These are phyloP conservation scores for Stipa capillata DNA, from an alignment of 176 grass and related monocot genomes.

Conservation along the genomic window DNA sequence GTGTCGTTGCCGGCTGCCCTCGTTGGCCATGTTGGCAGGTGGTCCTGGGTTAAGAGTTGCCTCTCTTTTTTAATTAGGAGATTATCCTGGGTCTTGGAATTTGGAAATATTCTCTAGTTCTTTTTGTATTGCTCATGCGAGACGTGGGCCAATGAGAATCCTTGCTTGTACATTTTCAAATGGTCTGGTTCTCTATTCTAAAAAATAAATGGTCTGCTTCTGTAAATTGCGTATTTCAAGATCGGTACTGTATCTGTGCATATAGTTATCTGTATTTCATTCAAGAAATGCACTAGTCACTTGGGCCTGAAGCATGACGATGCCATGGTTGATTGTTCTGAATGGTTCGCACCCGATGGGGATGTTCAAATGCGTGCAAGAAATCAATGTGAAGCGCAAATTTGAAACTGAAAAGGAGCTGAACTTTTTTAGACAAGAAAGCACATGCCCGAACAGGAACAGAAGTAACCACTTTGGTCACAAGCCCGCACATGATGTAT, in stretches of 20 bases:
- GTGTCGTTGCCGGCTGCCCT: neutral
- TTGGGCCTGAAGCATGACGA: constrained; percentile 5
- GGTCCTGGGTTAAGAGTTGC: neutral
- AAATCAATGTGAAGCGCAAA: neutral
- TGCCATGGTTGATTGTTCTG: neutral
- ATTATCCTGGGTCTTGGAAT: neutral
- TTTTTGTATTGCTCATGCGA: constrained; percentile 17
- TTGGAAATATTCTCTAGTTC: constrained; percentile 15
- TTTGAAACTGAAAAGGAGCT: constrained; percentile 8
- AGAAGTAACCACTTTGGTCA: constrained; percentile 12
- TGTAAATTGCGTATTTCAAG: neutral
- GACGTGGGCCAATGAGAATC: neutral
- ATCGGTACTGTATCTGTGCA: neutral
- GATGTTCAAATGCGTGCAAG: neutral
- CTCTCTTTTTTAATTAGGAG: neutral
- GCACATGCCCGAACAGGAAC: constrained; percentile 22
- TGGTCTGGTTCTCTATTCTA: neutral
- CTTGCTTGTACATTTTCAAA: constrained; percentile 6
- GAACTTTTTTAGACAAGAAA: neutral
- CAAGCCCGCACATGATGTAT: constrained; percentile 13
- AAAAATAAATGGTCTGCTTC: neutral
- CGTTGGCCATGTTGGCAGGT: constrained; percentile 1
- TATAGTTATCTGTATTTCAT: neutral
- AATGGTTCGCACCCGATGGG: neutral
- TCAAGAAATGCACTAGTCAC: constrained; percentile 1